phyloP scores from a whole-genome alignment of 1,139 yeast genomes.

The Kodamaea arcana region DNA sequence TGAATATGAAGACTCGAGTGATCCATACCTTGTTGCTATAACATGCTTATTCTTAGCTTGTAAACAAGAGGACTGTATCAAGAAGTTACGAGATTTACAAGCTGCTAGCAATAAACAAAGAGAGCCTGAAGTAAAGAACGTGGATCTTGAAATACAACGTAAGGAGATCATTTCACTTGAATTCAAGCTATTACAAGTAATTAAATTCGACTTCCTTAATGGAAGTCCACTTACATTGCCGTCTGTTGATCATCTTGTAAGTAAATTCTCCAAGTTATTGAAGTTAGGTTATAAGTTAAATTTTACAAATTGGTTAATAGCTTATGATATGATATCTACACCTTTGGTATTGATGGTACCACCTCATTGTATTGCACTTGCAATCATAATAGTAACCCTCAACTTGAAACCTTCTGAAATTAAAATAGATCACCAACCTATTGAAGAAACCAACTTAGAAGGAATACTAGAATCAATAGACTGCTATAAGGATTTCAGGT shows the following conservation, averaged over 20 bases:
- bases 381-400: slow-evolving; percentile 46
- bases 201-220: slow-evolving; percentile 70
- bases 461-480: slow-evolving; percentile 31
- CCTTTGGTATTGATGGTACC: slow-evolving; percentile 70
- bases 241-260: slow-evolving; percentile 61
- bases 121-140: slow-evolving; percentile 20
- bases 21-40: slow-evolving; percentile 56
- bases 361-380: slow-evolving; percentile 76
- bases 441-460: slow-evolving; percentile 17
- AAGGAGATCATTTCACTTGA: slow-evolving; percentile 56
- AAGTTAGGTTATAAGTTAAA: slow-evolving; percentile 43
- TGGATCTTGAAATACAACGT: slow-evolving; percentile 43
- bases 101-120: slow-evolving; percentile 38
- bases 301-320: slow-evolving; percentile 68
- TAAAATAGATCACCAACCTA: slow-evolving; percentile 12
- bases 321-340: slow-evolving; percentile 71
- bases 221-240: slow-evolving; percentile 37
- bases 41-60: slow-evolving; percentile 77
- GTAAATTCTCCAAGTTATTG: slow-evolving; percentile 61
- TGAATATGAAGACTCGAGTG: slow-evolving; percentile 34
- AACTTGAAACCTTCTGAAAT: slow-evolving; percentile 40
- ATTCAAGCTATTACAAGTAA: slow-evolving; percentile 67
- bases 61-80: slow-evolving; percentile 86
- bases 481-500: slow-evolving; percentile 38
- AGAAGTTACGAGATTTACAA: slow-evolving; percentile 64